phyloP scores from a whole-genome alignment of 176 grass and related monocot genomes.

The Lolium multiflorum region DNA sequence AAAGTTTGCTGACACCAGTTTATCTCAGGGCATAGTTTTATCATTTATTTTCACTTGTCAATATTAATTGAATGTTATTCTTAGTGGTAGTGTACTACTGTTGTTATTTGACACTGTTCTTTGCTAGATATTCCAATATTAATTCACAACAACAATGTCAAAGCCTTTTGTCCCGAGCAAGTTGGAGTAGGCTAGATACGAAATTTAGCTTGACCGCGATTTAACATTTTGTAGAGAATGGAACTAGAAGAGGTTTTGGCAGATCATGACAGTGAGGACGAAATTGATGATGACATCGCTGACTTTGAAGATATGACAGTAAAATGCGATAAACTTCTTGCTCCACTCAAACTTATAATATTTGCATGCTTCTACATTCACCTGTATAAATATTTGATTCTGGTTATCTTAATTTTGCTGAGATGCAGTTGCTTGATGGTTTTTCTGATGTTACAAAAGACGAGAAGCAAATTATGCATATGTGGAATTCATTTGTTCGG shows the following conservation, averaged over 20 bases:
- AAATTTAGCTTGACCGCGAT: conserved; percentile 31
- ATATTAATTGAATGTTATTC: neutral
- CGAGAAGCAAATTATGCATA: conserved; percentile 88
- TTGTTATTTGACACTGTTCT: neutral
- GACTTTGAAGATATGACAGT: conserved; percentile 90
- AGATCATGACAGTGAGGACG: conserved; percentile 89
- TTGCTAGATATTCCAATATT: neutral
- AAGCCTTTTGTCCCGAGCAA: no score
- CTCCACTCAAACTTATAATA: conserved; percentile 25
- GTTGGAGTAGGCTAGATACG: neutral
- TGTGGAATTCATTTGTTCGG: conserved; percentile 94
- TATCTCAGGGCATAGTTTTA: neutral
- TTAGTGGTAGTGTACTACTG: neutral
- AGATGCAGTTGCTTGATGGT: conserved; percentile 85
- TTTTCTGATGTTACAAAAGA: conserved; percentile 77
- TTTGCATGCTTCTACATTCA: conserved; percentile 6
- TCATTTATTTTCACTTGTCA: neutral
- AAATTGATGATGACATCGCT: conserved; percentile 89
- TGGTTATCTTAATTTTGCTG: conserved; percentile 24
- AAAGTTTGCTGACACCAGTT: neutral
- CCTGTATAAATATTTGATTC: conserved; percentile 15
- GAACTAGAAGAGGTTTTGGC: conserved; percentile 73
- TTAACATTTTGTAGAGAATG: conserved; percentile 67
- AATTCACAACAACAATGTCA: neutral
- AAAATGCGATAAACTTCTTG: conserved; percentile 48